Percentiles rank a stretch among this genome's conserved stretches.
phyloP scores from a whole-genome alignment of 208 protist genomes.

The Acanthamoeba royreba region DNA sequence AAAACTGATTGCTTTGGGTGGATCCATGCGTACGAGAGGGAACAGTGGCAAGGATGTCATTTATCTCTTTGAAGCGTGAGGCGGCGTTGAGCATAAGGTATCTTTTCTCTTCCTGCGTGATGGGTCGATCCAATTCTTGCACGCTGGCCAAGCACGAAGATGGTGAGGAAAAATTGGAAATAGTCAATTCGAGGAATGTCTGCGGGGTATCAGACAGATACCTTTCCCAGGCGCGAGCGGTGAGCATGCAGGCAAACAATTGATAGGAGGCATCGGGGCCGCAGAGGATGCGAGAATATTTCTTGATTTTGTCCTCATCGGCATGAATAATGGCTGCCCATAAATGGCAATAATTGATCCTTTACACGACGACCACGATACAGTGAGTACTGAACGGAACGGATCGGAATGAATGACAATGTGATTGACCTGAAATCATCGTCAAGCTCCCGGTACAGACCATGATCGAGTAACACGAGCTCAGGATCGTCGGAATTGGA shows the following conservation, averaged over 20 bases:
- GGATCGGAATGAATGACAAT: no score
- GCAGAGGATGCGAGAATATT: background rate
- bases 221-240: background rate
- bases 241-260: background rate
- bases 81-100: background rate
- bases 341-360: background rate
- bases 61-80: background rate
- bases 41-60: background rate
- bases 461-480: constrained; percentile 87
- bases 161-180: background rate
- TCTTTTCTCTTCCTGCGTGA: background rate
- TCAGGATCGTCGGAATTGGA: background rate
- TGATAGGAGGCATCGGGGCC: background rate
- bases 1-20: background rate
- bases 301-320: background rate
- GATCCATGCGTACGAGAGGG: background rate
- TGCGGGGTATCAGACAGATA: background rate
- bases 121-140: background rate
- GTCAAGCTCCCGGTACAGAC: constrained; percentile 85
- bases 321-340: background rate
- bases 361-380: background rate
- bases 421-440: constrained; percentile 40
- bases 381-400: background rate
- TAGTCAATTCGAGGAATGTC: background rate
- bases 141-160: background rate